Percentiles rank a stretch among this genome's conserved stretches.
These are phyloP conservation scores for Aspergillus steynii DNA, from an alignment of 495 filamentous ascomycete species.

Conservation along the genomic window DNA sequence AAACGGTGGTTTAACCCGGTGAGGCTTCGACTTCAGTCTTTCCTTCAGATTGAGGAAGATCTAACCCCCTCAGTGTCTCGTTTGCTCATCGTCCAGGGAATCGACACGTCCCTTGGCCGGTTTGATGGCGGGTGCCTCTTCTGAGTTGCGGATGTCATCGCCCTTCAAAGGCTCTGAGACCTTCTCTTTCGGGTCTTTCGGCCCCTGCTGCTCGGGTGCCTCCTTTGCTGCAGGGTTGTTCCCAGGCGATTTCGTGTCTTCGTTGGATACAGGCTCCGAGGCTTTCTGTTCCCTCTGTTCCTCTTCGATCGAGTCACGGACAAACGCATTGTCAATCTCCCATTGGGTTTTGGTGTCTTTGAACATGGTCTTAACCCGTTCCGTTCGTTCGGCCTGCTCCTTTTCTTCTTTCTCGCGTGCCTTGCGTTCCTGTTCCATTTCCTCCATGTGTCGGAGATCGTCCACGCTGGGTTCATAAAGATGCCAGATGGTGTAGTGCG, in stretches of 20 bases:
- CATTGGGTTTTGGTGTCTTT: conserved; percentile 68
- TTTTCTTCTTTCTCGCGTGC: conserved; percentile 72
- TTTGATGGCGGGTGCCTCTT: conserved; percentile 10
- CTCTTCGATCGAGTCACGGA: conserved; percentile 65
- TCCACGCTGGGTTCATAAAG: conserved; percentile 97
- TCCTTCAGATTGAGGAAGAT: not conserved
- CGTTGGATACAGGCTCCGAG: not conserved
- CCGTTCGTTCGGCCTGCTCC: conserved; percentile 56
- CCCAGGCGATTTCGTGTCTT: not conserved
- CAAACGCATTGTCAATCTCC: conserved; percentile 78
- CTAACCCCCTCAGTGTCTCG: not conserved
- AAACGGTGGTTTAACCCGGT: not conserved
- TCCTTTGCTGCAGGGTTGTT: conserved; percentile 1
- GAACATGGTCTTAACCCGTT: conserved; percentile 49
- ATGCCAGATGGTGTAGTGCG: conserved; percentile 99
- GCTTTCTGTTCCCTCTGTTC: conserved; percentile 36
- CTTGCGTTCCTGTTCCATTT: conserved; percentile 82
- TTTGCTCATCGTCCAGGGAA: not conserved
- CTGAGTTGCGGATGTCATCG: not conserved
- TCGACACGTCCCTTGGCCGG: conserved; percentile 7
- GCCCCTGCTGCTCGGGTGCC: not conserved
- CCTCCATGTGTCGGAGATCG: conserved; percentile 96
- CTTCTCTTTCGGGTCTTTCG: conserved; percentile 1
- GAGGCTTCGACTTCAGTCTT: not conserved
- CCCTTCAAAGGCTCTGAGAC: conserved; percentile 11